Conservation (phyloP, 305 asterid species). For the Rubia balearica region DNA sequence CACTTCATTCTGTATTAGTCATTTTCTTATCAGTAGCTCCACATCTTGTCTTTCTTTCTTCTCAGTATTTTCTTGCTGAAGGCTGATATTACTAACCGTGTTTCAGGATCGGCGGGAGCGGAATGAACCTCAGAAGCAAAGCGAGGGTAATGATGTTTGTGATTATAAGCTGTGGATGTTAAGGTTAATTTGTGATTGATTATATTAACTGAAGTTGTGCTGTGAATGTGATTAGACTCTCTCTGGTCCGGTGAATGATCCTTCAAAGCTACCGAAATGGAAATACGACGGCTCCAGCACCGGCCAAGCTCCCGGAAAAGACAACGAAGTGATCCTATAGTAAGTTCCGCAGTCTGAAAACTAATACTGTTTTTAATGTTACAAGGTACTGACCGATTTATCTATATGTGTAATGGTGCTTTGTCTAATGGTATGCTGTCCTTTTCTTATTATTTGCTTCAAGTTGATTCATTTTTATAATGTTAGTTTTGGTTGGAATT, state of each 20-base stretch:
- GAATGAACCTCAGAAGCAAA: slow-evolving; percentile 84
- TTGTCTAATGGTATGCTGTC: slow-evolving; percentile 7
- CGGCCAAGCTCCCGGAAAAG: too few species aligned
- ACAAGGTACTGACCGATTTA: background rate
- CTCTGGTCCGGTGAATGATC: too few species aligned
- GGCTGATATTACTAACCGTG: too few species aligned
- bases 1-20: too few species aligned
- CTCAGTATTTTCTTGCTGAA: too few species aligned
- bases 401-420: background rate
- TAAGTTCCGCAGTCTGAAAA: too few species aligned
- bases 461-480: background rate
- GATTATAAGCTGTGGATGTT: background rate
- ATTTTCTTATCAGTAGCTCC: background rate
- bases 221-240: too few species aligned
- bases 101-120: slow-evolving; percentile 82
- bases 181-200: background rate
- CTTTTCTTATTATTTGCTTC: background rate
- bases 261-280: too few species aligned
- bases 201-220: too few species aligned
- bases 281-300: too few species aligned
- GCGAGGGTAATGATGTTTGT: slow-evolving; percentile 50
- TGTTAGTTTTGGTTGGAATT: background rate
- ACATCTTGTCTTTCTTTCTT: background rate
- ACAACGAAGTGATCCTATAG: too few species aligned
- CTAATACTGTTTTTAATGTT: too few species aligned